Conservation (phyloP, 495 filamentous ascomycete species). For the Pseudomonodictys pantanalensis region DNA sequence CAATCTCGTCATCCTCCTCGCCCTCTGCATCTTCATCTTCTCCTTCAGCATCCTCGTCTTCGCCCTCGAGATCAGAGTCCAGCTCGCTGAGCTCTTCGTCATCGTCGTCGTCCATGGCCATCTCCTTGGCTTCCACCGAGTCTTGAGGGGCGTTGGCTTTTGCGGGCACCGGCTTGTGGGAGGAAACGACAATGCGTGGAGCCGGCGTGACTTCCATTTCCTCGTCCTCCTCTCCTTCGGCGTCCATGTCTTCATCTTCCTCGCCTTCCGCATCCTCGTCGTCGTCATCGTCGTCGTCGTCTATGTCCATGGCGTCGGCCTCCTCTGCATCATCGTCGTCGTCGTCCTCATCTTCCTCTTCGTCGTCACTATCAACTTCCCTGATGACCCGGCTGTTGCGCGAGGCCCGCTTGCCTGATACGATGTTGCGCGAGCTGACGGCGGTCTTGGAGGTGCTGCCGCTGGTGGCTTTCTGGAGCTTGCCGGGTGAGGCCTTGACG, state of each 20-base stretch:
- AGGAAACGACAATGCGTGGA: slow-evolving; percentile 32
- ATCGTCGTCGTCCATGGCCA: slow-evolving; percentile 53
- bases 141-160: slow-evolving; percentile 40
- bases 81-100: slow-evolving; percentile 48
- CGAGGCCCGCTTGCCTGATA: slow-evolving; percentile 53
- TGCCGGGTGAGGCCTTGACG: slow-evolving; percentile 79
- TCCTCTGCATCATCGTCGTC: slow-evolving; percentile 58
- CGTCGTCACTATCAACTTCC: slow-evolving; percentile 52
- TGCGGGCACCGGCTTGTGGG: slow-evolving; percentile 42
- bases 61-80: slow-evolving; percentile 42
- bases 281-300: slow-evolving; percentile 53
- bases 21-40: slow-evolving; percentile 55
- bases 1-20: slow-evolving; percentile 45
- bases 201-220: slow-evolving; percentile 44
- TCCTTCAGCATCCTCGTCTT: slow-evolving; percentile 57
- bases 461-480: slow-evolving; percentile 72
- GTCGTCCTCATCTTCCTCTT: slow-evolving; percentile 54
- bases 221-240: slow-evolving; percentile 56
- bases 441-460: slow-evolving; percentile 28
- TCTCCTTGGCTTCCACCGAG: slow-evolving; percentile 60
- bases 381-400: slow-evolving; percentile 40
- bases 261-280: slow-evolving; percentile 86
- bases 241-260: slow-evolving; percentile 67
- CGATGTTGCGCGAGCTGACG: slow-evolving; percentile 34
- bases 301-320: slow-evolving; percentile 43